phyloP scores from a whole-genome alignment of 202 grass and related monocot species.

The Hordeum pubiflorum region DNA sequence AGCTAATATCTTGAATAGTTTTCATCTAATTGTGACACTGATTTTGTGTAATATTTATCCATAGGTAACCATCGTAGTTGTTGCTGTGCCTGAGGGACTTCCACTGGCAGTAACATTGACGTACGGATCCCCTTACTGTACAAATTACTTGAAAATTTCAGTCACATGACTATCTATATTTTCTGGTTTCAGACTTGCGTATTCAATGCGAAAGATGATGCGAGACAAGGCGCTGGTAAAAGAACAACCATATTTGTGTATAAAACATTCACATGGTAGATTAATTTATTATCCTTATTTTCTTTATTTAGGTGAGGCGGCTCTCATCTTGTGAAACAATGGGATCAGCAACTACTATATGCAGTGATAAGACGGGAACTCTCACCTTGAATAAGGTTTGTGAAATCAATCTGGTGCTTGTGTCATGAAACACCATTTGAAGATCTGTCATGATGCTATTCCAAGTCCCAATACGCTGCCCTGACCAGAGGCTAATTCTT shows the following conservation, averaged over 20 bases:
- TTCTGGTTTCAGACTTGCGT: constrained; percentile 69
- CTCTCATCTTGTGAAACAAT: constrained; percentile 94
- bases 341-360: constrained; percentile 95
- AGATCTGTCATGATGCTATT: constrained; percentile 11
- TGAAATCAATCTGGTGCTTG: constrained; percentile 10
- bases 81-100: constrained; percentile 96
- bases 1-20: background rate
- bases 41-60: constrained; percentile 25
- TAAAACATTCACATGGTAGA: background rate
- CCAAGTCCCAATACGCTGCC: constrained; percentile 6
- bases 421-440: background rate
- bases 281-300: background rate
- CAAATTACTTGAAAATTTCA: constrained; percentile 21
- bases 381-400: constrained; percentile 88
- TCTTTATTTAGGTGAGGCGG: constrained; percentile 64
- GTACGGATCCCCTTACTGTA: constrained; percentile 38
- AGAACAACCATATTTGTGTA: constrained; percentile 28
- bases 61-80: constrained; percentile 90
- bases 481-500: constrained; percentile 2
- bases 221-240: constrained; percentile 80
- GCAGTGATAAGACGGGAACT: constrained; percentile 92
- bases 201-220: constrained; percentile 99
- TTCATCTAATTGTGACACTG: constrained; percentile 21
- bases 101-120: constrained; percentile 94
- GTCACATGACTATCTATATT: constrained; percentile 16